Conservation (phyloP, 257 asterid species). For the Coffea eugenioides region DNA sequence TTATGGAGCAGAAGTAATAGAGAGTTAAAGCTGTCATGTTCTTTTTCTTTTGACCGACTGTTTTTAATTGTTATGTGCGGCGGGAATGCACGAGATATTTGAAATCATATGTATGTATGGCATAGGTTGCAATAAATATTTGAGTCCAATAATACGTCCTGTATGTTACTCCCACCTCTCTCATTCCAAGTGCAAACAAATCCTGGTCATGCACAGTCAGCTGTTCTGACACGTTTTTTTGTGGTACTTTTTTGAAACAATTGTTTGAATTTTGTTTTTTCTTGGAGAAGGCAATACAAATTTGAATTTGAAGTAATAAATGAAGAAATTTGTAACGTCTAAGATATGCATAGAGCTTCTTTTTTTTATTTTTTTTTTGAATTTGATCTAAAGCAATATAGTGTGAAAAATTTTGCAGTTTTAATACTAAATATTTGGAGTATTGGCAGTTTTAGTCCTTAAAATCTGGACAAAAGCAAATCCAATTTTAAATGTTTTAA, state of each 20-base stretch:
- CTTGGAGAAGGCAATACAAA: not conserved
- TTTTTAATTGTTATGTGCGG: conserved; percentile 1
- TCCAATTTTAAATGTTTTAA: too few relatives aligned
- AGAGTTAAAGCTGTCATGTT: conserved; percentile 23
- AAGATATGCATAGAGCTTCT: not conserved
- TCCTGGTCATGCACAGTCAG: not conserved
- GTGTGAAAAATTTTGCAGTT: too few relatives aligned
- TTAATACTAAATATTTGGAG: too few relatives aligned
- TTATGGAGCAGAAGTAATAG: not conserved
- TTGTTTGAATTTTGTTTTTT: not conserved
- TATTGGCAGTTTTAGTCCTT: too few relatives aligned
- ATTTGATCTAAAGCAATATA: too few relatives aligned
- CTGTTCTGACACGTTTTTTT: not conserved
- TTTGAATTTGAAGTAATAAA: not conserved
- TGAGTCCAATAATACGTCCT: too few relatives aligned
- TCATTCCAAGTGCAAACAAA: not conserved
- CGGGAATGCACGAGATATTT: conserved; percentile 13
- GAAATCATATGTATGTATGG: not conserved
- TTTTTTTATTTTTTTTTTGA: not conserved
- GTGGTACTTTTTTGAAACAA: not conserved
- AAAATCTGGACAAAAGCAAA: too few relatives aligned
- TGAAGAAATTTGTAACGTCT: not conserved
- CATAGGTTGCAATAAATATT: not conserved
- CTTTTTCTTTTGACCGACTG: not conserved
- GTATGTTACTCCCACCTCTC: not conserved